These are phyloP conservation scores for Ustilago curta DNA, from an alignment of 1,284 basidiomycete genomes.

Conservation along the genomic window DNA sequence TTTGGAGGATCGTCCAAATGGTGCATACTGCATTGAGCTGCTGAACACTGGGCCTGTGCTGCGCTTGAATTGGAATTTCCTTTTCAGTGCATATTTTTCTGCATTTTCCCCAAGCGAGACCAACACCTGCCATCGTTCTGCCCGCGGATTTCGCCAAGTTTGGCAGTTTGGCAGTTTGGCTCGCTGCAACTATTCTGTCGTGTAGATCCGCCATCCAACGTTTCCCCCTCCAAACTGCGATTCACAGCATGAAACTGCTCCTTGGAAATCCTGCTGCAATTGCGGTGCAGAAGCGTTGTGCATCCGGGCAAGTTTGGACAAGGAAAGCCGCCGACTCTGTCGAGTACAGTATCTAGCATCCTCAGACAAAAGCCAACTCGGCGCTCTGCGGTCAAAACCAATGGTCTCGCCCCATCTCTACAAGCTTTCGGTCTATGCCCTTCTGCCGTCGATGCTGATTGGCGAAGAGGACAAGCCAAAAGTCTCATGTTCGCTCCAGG, in stretches of 20 bases:
- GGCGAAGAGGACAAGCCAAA: background rate
- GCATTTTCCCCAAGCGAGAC: constrained; percentile 18
- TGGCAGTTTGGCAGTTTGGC: constrained; percentile 17
- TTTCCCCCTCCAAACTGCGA: constrained; percentile 1
- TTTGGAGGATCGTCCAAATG: constrained; percentile 5
- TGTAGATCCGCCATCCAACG: constrained; percentile 22
- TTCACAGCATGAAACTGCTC: too few species aligned
- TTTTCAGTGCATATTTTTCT: background rate
- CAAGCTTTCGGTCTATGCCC: background rate
- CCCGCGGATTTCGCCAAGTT: constrained; percentile 16
- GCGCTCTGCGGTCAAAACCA: too few species aligned
- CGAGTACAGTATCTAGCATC: too few species aligned
- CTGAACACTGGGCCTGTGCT: background rate
- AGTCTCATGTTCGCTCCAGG: background rate
- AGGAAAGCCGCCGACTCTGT: too few species aligned
- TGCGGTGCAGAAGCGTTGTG: too few species aligned
- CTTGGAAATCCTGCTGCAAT: too few species aligned
- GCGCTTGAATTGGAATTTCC: background rate
- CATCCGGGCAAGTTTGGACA: background rate
- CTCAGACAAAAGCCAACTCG: too few species aligned
- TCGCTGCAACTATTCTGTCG: background rate
- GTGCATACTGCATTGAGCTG: background rate
- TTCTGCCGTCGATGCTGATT: too few species aligned
- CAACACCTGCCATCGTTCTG: constrained; percentile 28
- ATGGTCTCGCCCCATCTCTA: too few species aligned